Evolutionary conservation across 495 filamentous ascomycete species (phyloP).

Genomic region (Podospora comata): DNA sequence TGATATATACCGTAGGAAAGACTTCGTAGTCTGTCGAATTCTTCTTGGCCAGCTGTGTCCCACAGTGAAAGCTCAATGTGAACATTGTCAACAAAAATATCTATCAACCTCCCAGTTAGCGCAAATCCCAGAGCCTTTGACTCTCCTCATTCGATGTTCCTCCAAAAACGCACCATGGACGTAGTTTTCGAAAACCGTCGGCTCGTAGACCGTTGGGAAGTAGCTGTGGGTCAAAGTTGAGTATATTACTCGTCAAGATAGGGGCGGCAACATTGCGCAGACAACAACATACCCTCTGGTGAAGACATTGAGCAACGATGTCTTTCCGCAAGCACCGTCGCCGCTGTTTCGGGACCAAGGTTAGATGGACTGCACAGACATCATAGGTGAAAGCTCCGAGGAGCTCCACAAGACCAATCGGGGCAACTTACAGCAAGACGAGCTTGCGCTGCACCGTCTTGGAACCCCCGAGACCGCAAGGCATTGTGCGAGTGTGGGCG

Average conservation of each 20-base stretch:
- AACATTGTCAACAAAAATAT: constrained; percentile 94
- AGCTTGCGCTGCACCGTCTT: constrained; percentile 95
- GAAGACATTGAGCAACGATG: constrained; percentile 95
- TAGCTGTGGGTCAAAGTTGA: constrained; percentile 54
- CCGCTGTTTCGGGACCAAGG: constrained; percentile 56
- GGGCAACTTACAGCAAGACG: constrained; percentile 77
- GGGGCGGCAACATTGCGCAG: not conserved
- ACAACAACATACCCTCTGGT: constrained; percentile 74
- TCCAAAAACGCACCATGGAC: constrained; percentile 73
- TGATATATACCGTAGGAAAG: constrained; percentile 70
- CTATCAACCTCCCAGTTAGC: constrained; percentile 42
- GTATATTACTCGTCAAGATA: constrained; percentile 4
- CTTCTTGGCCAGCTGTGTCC: constrained; percentile 98
- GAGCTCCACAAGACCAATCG: not conserved
- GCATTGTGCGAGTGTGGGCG: constrained; percentile 44
- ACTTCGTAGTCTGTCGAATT: constrained; percentile 94
- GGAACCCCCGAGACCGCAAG: constrained; percentile 57
- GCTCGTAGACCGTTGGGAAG: constrained; percentile 98
- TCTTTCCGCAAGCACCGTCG: constrained; percentile 97
- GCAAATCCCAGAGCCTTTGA: not conserved
- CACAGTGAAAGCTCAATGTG: constrained; percentile 97
- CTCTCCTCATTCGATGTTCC: not conserved
- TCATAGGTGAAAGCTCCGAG: constrained; percentile 9
- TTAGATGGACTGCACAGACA: constrained; percentile 6
- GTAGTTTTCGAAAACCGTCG: constrained; percentile 99